phyloP scores from a whole-genome alignment of 345 rosid species.

The Eucalyptus microcorys region DNA sequence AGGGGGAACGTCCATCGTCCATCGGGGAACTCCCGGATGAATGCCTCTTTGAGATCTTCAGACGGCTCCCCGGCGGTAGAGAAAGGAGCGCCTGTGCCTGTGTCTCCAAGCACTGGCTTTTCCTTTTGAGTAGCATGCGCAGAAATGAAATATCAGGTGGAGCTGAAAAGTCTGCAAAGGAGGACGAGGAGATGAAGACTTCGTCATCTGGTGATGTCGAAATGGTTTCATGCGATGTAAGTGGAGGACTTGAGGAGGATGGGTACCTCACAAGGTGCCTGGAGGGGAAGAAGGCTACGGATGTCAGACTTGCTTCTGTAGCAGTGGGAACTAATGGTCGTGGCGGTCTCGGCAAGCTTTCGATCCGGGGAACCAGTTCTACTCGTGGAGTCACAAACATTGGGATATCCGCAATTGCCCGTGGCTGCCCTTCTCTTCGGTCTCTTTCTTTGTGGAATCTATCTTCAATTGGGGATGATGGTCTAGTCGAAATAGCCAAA shows the following conservation, averaged over 20 bases:
- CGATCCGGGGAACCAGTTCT: conserved; percentile 44
- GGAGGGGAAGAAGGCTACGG: conserved; percentile 75
- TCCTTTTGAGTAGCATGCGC: conserved; percentile 36
- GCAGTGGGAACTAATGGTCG: conserved; percentile 52
- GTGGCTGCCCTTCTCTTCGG: conserved; percentile 54
- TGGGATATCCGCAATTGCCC: conserved; percentile 49
- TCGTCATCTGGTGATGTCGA: conserved; percentile 19
- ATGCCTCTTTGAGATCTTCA: conserved; percentile 69
- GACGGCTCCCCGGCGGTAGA: conserved; percentile 29
- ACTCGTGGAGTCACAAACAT: conserved; percentile 32
- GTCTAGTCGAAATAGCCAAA: conserved; percentile 38
- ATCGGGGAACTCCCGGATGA: conserved; percentile 65
- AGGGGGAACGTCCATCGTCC: conserved; percentile 23
- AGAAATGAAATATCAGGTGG: conserved; percentile 17
- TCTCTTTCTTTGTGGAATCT: conserved; percentile 59
- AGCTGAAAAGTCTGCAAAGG: neutral
- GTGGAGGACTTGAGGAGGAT: conserved; percentile 18
- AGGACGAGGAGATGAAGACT: neutral
- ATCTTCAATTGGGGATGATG: conserved; percentile 45
- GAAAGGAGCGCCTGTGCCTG: conserved; percentile 51
- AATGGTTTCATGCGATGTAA: conserved; percentile 9
- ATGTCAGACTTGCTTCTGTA: conserved; percentile 55
- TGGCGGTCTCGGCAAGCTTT: conserved; percentile 65
- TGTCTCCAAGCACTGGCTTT: conserved; percentile 68
- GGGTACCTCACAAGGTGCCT: conserved; percentile 55